Evolutionary conservation across 768 basidiomycete genomes (phyloP), one percentile per base, ranked within the genome.

Genomic region (Lyophyllum decastes): DNA sequence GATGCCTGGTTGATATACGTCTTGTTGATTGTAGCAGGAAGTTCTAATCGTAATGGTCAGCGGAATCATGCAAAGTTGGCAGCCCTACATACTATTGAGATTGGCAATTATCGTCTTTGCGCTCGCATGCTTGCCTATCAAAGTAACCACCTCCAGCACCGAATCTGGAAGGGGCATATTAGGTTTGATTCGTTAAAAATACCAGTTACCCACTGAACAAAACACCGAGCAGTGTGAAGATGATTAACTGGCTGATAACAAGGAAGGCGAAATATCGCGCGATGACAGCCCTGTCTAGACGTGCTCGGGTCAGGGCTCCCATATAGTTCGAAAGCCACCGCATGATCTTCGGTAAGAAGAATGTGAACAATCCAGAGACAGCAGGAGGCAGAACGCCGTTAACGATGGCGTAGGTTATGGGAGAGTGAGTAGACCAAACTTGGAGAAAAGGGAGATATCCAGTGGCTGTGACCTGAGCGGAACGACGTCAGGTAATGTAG

Each of bases 211-310:
- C 74, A 92, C 90, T 88, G 75, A 94, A 94, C 56, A 87, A 76
- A 47, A 95, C 94, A 62, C 92, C 90, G 58, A 96, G 86, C 59
- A 95, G 72, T 10, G 92, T 95, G 79, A 98, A 98, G 73, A 98
- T 85, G 61, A 98, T 78, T 65, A 98, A 74, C 68, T 97, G 94
- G 44, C 89, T 91, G 72, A 95, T 88, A 59, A 97, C 85, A 71
- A 97, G 78, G 82, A 98, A 98, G 0, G 92, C 79, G 68, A 89
- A 98, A 74, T 97, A 98, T 44, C 93, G 86, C 9, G 92, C 92
- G 40, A 94, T 81, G 58, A 98, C 94, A 34, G 89, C 87, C 33
- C 96, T 87, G 66, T 98, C 95, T 47, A 94, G 82, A 49, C 84
- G 82, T 3, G 90, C 90, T 51, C 87, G 81, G 2, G 87, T 92